These are phyloP conservation scores for Amanita phalloides DNA, from an alignment of 768 basidiomycete genomes.

Conservation along the genomic window DNA sequence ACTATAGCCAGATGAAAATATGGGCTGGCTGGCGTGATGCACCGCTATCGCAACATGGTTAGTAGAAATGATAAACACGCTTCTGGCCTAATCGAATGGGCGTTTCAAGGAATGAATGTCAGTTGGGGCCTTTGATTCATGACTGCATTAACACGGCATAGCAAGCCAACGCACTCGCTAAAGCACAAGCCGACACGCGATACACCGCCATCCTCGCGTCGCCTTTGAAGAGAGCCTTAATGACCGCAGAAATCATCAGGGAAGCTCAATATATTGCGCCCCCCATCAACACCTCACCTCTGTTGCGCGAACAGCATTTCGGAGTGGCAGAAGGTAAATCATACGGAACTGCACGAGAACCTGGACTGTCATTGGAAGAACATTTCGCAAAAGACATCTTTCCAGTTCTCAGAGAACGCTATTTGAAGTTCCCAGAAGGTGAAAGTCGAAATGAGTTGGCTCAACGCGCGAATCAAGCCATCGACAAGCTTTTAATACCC, in stretches of 20 bases:
- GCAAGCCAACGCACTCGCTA: conserved; percentile 59
- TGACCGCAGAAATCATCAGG: conserved; percentile 49
- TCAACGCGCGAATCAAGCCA: conserved; percentile 36
- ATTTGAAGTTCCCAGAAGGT: conserved; percentile 55
- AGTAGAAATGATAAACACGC: conserved; percentile 6
- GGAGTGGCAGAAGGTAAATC: conserved; percentile 60
- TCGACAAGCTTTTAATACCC: conserved; percentile 44
- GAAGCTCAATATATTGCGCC: conserved; percentile 36
- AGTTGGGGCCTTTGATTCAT: not conserved
- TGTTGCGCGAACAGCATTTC: conserved; percentile 60
- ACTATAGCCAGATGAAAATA: conserved; percentile 19
- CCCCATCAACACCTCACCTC: conserved; percentile 32
- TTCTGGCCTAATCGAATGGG: not conserved
- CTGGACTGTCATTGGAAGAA: conserved; percentile 25
- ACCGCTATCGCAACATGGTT: conserved; percentile 66
- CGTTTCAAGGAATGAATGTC: conserved; percentile 43
- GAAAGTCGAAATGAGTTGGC: conserved; percentile 60
- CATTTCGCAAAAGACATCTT: conserved; percentile 44
- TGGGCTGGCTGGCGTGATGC: conserved; percentile 78
- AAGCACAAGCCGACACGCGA: conserved; percentile 32
- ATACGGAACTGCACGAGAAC: conserved; percentile 25
- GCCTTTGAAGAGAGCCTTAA: conserved; percentile 49
- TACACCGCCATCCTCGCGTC: conserved; percentile 58
- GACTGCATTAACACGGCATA: conserved; percentile 10
- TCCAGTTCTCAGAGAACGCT: conserved; percentile 33